Evolutionary conservation across 2,329 filamentous ascomycete genomes (phyloP).

Genomic region (Dactylellina sp.): DNA sequence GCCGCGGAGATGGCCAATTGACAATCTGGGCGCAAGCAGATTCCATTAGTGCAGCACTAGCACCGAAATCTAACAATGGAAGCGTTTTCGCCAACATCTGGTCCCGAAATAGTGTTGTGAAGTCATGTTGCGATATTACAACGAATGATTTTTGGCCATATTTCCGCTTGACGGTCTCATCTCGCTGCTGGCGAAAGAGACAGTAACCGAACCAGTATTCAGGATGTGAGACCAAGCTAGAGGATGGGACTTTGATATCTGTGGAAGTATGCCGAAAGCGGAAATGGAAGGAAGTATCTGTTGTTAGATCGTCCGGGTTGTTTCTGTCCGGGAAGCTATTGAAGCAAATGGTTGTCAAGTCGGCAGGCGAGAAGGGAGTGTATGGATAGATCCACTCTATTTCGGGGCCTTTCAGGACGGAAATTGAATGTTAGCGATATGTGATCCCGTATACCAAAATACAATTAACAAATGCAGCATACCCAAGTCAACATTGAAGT

Average conservation of each 20-base stretch:
- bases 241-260: slow-evolving; percentile 58
- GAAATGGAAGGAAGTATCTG: slow-evolving; percentile 60
- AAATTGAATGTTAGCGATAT: slow-evolving; percentile 16
- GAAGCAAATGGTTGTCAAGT: slow-evolving; percentile 61
- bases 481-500: slow-evolving; percentile 61
- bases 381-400: slow-evolving; percentile 61
- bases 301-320: slow-evolving; percentile 59
- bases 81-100: slow-evolving; percentile 60
- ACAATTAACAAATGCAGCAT: slow-evolving; percentile 17
- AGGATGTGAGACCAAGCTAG: slow-evolving; percentile 58
- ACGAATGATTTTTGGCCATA: slow-evolving; percentile 61
- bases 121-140: slow-evolving; percentile 61
- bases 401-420: slow-evolving; percentile 57
- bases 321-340: slow-evolving; percentile 61
- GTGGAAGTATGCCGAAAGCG: slow-evolving; percentile 61
- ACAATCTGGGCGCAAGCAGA: slow-evolving; percentile 61
- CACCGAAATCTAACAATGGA: slow-evolving; percentile 59
- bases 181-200: slow-evolving; percentile 61
- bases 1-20: slow-evolving; percentile 59
- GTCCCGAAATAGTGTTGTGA: slow-evolving; percentile 59
- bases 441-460: slow-evolving; percentile 8
- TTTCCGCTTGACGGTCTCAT: slow-evolving; percentile 60
- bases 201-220: slow-evolving; percentile 61
- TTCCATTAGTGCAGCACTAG: slow-evolving; percentile 60
- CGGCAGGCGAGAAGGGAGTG: slow-evolving; percentile 60